These are phyloP conservation scores for Podila minutissima DNA, from an alignment of 192 early-diverging fungal species.

Conservation along the genomic window DNA sequence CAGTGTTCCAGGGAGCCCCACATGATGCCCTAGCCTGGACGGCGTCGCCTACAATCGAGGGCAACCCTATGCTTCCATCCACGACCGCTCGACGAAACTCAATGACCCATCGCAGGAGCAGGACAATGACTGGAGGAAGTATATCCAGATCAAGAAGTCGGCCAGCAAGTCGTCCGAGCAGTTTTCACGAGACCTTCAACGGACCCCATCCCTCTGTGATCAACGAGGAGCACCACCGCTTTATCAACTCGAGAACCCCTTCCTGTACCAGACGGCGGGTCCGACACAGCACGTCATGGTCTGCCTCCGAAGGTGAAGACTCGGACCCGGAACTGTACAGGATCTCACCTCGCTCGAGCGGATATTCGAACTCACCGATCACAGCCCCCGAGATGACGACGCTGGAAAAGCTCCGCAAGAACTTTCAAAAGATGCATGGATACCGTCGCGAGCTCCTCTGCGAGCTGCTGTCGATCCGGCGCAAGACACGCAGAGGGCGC, in stretches of 20 bases:
- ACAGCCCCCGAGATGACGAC: constrained; percentile 33
- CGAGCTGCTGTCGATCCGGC: constrained; percentile 59
- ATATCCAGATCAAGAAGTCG: constrained; percentile 10
- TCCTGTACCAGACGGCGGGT: constrained; percentile 6
- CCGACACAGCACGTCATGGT: constrained; percentile 39
- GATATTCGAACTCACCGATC: constrained; percentile 14
- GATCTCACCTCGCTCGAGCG: constrained; percentile 41
- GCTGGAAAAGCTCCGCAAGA: constrained; percentile 58
- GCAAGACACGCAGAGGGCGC: constrained; percentile 61
- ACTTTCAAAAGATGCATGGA: constrained; percentile 61
- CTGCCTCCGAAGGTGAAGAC: constrained; percentile 48
- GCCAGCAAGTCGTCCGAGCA: constrained; percentile 19
- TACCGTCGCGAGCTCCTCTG: constrained; percentile 65
- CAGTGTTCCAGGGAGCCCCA: background rate
- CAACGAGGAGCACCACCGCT: constrained; percentile 4
- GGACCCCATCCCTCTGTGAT: background rate
- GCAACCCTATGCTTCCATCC: constrained; percentile 22
- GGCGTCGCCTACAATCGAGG: constrained; percentile 29
- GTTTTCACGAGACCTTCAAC: constrained; percentile 25
- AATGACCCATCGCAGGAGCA: constrained; percentile 15
- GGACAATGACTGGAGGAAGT: constrained; percentile 9
- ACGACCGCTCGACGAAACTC: constrained; percentile 30
- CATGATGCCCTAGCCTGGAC: constrained; percentile 16
- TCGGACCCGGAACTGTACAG: constrained; percentile 21
- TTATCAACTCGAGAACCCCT: background rate